Percentiles rank a stretch among this genome's conserved stretches.
Conservation (phyloP, 2,329 filamentous ascomycete genomes). For the Venturia oleaginea region DNA sequence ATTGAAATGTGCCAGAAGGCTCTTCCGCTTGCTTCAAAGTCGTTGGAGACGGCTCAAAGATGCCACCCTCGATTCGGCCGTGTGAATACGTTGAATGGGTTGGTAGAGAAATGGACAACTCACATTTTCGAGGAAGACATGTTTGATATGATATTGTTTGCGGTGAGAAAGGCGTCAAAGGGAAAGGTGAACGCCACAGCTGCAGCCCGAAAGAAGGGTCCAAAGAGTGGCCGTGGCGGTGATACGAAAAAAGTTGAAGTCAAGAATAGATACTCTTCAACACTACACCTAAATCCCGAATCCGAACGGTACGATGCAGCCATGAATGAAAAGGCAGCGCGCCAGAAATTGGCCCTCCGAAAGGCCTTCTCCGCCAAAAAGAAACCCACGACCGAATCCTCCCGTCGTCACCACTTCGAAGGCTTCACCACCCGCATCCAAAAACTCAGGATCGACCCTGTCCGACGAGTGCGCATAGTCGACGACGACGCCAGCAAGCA, state of each 20-base stretch:
- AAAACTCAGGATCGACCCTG: conserved; percentile 86
- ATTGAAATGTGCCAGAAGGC: neutral
- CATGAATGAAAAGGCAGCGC: conserved; percentile 10
- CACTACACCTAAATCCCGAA: neutral
- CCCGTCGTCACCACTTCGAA: conserved; percentile 82
- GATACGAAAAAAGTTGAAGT: neutral
- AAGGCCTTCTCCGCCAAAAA: conserved; percentile 10
- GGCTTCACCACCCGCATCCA: conserved; percentile 84
- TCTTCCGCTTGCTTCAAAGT: neutral
- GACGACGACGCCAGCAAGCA: conserved; percentile 71
- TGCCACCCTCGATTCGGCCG: neutral
- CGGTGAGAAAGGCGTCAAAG: neutral
- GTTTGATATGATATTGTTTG: neutral
- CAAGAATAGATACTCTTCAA: too few relatives aligned
- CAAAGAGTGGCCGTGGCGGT: neutral
- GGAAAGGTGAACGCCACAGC: neutral
- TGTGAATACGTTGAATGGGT: neutral
- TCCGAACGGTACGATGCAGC: neutral
- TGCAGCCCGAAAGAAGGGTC: too few relatives aligned
- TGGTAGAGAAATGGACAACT: neutral
- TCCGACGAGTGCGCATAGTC: conserved; percentile 79
- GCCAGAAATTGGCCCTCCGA: conserved; percentile 11
- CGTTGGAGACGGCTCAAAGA: neutral
- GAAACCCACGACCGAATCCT: conserved; percentile 51
- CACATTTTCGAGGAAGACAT: conserved; percentile 13